These are phyloP conservation scores for Canariomyces notabilis DNA, from an alignment of 2,329 filamentous ascomycete species.

Conservation along the genomic window DNA sequence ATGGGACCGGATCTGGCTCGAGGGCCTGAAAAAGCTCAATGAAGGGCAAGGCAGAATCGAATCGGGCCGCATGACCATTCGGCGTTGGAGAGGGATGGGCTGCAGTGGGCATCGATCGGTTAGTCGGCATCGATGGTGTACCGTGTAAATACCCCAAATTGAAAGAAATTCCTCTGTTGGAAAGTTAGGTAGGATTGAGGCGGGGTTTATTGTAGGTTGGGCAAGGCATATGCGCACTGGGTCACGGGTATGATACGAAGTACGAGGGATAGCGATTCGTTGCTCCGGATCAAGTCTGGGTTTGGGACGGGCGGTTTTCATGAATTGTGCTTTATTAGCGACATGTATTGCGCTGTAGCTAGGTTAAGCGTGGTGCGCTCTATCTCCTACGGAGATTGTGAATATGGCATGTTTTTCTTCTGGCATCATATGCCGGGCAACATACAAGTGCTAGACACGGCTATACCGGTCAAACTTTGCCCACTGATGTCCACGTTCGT, in stretches of 20 bases:
- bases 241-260: not conserved
- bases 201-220: not conserved
- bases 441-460: not conserved
- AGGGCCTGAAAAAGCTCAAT: not conserved
- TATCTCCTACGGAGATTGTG: not conserved
- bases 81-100: not conserved
- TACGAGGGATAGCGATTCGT: not conserved
- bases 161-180: not conserved
- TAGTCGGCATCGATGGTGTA: not conserved
- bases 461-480: constrained; percentile 47
- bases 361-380: no score
- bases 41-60: not conserved
- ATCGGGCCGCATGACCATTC: not conserved
- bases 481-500: constrained; percentile 65
- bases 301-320: no score
- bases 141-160: not conserved
- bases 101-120: not conserved
- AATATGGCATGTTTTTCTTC: not conserved
- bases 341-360: no score
- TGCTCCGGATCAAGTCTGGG: no score
- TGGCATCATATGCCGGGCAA: not conserved
- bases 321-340: no score
- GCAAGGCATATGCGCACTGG: not conserved
- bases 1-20: not conserved
- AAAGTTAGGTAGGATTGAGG: not conserved